Evolutionary conservation across 2,329 filamentous ascomycete genomes (phyloP), one percentile per base, ranked within the genome.

Genomic region (Geosmithia putterillii): DNA sequence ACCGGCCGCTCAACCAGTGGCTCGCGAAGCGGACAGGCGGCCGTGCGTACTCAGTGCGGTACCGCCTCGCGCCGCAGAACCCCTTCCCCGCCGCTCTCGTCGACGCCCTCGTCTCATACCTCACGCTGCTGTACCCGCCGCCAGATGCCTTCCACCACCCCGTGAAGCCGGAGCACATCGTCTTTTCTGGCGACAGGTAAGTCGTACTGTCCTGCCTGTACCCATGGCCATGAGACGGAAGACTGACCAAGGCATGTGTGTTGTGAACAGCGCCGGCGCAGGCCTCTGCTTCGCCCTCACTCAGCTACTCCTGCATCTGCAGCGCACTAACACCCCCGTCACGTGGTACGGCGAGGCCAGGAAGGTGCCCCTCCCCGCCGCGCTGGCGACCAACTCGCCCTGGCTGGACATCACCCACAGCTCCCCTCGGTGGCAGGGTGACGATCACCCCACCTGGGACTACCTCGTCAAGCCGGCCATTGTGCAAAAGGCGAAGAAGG

Each of bases 51-150:
- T 80, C 74, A 23, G 78, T 89, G 5, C 73, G 83, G 3, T 90
- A 90, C 60, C 71, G 86, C 6, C 71, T 92, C 3, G 76, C 83
- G 12, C 86, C 86, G 0, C 81, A 88, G 56, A 63, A 81, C 46
- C 75, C 83, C 0, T 92, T 92, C 55, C 86, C 86, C 0, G 69
- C 81, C 0, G 83, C 83, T 2, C 60, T 92, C 7, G 63, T 90
- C 38, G 86, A 92, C 54, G 82, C 75, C 2, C 61, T 90, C 9
- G 67, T 81, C 25, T 78, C 82, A 0, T 92, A 90, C 54, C 68
- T 92, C 32, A 75, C 74, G 1, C 67, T 89, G 7, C 67, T 92
- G 2, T 81, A 86, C 52, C 86, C 86, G 12, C 81, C 82, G 0
- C 66, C 74, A 0, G 81, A 71, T 17, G 73, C 83, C 0, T 71